phyloP scores from a whole-genome alignment of 2,329 filamentous ascomycete species.

The Ophiocordyceps sinensis region DNA sequence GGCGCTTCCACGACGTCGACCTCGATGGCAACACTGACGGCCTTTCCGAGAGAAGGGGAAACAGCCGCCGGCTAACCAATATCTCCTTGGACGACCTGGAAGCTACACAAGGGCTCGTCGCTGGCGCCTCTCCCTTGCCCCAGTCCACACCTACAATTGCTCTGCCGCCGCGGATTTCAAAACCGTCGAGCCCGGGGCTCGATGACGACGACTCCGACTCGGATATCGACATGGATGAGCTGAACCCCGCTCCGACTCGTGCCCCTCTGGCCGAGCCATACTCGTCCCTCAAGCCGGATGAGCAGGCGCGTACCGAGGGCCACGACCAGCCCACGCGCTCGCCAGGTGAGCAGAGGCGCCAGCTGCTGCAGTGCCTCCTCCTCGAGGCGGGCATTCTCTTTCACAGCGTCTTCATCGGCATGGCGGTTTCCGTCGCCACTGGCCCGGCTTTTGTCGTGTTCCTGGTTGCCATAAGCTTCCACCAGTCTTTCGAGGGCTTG shows the following conservation, averaged over 20 bases:
- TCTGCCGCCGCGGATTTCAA: constrained; percentile 8
- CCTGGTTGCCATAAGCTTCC: constrained; percentile 66
- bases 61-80: constrained; percentile 27
- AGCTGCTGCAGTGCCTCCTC: constrained; percentile 63
- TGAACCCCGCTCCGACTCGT: constrained; percentile 23
- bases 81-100: constrained; percentile 38
- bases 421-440: constrained; percentile 70
- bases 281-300: constrained; percentile 15
- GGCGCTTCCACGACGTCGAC: constrained; percentile 12
- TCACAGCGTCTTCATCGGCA: constrained; percentile 75
- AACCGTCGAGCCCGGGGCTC: constrained; percentile 6
- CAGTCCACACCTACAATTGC: constrained; percentile 30
- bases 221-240: constrained; percentile 46
- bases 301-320: neutral
- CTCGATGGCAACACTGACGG: constrained; percentile 12
- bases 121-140: constrained; percentile 42
- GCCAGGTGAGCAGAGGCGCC: constrained; percentile 46
- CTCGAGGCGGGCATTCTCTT: constrained; percentile 76
- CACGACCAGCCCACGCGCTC: constrained; percentile 14
- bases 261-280: constrained; percentile 10
- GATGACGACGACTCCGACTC: constrained; percentile 32
- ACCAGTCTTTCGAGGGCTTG: constrained; percentile 80
- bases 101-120: constrained; percentile 38
- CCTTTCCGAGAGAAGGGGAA: constrained; percentile 22
- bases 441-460: constrained; percentile 70